Evolutionary conservation across 2,329 filamentous ascomycete genomes (phyloP), one percentile per base, ranked within the genome.

Genomic region (Alternaria novae-zelandiae): DNA sequence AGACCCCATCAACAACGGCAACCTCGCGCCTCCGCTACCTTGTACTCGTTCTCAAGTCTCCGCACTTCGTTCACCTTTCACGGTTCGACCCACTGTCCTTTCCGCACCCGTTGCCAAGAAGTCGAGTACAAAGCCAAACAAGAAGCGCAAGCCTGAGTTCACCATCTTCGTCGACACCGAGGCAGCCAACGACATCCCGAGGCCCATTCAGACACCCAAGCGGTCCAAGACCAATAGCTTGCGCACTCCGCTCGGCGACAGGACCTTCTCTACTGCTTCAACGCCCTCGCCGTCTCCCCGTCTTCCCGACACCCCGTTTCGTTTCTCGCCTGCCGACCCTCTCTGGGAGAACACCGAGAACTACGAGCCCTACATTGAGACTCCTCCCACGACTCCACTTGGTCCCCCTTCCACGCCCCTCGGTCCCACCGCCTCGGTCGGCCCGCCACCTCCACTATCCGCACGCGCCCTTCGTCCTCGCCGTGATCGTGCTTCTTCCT

Each of bases 321-420:
- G 60, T 0, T 56, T 60, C 45, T 65, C 64, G 2, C 36, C 47
- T 6, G 55, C 41, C 1, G 72, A 74, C 32, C 64, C 65, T 1
- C 36, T 58, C 26, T 72, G 70, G 71, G 61, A 61, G 15, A 53
- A 71, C 20, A 15, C 45, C 11, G 72, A 74, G 46, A 74, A 74
- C 50, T 67, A 70, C 44, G 36, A 61, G 9, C 46, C 66, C 3
- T 47, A 9, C 63, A 20, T 46, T 53, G 0, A 54, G 57, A 23
- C 21, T 25, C 6, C 32, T 41, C 23, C 54, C 5, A 17, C 58
- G 7, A 30, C 60, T 6, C 30, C 54, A 50, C 17, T 26, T 32
- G 51, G 20, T 10, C 60, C 36, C 5, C 46, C 43, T 25, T 21
- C 44, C 5, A 53, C 59, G 4, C 21, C 53, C 15, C 58, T 66